Conservation (phyloP, 148 eudicot species). For the Rhododendron vialii region DNA sequence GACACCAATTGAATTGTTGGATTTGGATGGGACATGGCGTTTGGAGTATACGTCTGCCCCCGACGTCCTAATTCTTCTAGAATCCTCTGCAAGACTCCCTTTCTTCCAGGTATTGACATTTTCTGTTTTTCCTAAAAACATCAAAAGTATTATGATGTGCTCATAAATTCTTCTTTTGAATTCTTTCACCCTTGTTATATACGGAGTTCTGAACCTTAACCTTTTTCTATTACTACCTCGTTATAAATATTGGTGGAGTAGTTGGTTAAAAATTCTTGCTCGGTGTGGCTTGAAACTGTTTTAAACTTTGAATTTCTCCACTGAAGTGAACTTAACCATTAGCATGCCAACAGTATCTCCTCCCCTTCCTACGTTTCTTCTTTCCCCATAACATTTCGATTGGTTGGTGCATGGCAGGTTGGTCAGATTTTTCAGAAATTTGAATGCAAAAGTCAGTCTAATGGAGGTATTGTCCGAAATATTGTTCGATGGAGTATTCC, state of each 20-base stretch:
- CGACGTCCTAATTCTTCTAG: conserved; percentile 76
- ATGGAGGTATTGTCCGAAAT: conserved; percentile 66
- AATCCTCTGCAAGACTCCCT: conserved; percentile 71
- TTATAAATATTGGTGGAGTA: background rate
- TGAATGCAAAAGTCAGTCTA: conserved; percentile 54
- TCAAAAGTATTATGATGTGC: background rate
- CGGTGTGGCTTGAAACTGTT: background rate
- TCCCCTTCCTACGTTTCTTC: background rate
- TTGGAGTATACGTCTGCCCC: conserved; percentile 95
- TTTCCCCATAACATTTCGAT: background rate
- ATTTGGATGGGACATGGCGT: conserved; percentile 90
- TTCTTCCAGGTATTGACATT: conserved; percentile 52
- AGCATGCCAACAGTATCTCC: background rate
- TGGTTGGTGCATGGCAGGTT: conserved; percentile 39
- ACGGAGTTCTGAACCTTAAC: background rate
- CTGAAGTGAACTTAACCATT: background rate
- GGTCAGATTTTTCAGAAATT: conserved; percentile 93
- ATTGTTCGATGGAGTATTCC: conserved; percentile 84
- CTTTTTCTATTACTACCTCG: background rate
- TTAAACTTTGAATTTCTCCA: background rate
- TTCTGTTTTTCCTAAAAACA: background rate
- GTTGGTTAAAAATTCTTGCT: background rate
- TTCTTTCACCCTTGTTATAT: background rate
- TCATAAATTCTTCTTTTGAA: background rate
- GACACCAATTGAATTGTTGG: conserved; percentile 40